Base-by-base conservation (phyloP, 257 asterid species). In the Solanum medicagineum region DNA sequence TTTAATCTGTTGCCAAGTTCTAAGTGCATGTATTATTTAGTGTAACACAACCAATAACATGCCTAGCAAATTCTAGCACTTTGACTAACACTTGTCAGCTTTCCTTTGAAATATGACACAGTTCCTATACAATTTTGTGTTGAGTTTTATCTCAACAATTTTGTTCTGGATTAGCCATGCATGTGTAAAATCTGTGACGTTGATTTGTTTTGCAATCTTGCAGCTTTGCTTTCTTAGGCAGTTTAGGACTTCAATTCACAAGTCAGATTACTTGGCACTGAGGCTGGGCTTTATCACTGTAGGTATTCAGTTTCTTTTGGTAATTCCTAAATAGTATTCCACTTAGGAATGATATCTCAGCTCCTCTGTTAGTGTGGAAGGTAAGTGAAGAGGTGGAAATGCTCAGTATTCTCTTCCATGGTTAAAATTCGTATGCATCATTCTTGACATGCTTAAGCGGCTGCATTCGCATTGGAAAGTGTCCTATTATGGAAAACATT, bases 201-300 rank as follows among this genome's bases (percentile, higher is more conserved):
- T 62, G 40, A 36, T 73, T 47, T 56, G 10, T 53, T 42, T 65
- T 26, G 32, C 87, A 66, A 22, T 74, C 10, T 84, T 88, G 89
- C 95, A 95, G 99, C 97, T 95, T 85, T 94, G 99, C 97, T 95
- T 95, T 89, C 90, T 95, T 20, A 88, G 90, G 62, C 99, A 95
- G 85, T 95, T 95, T 86, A 94, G 94, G 87, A 88, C 90, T 86
- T 90, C 99, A 65, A 94, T 95, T 15, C 86, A 81, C 80, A 94
- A 92, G 86, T 90, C 99, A 59, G 98, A 94, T 87, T 95, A 94
- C 91, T 85, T 92, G 91, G 99, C 98, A 10, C 69, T 95, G 77
- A 90, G 99, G 83, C 88, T 93, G 89, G 99, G 99, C 62, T 95
- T 95, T 97, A 92, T 95, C 90, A 92, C 93, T 83, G 99, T 94